Percentiles rank a stretch among this genome's conserved stretches.
These are phyloP conservation scores for Ceratorhiza oryzae-sativae DNA, from an alignment of 1,284 basidiomycete species.

Conservation along the genomic window DNA sequence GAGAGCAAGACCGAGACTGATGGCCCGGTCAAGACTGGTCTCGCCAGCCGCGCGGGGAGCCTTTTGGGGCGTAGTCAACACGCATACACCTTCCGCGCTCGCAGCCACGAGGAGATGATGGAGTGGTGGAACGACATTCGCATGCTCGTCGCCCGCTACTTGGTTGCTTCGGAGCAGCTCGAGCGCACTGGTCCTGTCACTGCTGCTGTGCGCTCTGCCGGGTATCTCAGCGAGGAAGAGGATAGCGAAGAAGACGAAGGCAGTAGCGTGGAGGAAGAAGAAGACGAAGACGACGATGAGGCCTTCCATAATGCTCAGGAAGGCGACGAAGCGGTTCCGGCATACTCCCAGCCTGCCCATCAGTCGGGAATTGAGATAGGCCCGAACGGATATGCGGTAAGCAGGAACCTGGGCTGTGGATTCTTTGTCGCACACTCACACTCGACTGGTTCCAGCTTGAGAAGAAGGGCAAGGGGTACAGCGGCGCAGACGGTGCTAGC, in stretches of 20 bases:
- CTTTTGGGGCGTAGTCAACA: slow-evolving; percentile 58
- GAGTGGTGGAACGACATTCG: slow-evolving; percentile 99
- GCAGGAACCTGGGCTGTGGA: slow-evolving; percentile 47
- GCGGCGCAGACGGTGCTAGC: slow-evolving; percentile 45
- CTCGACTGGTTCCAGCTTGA: slow-evolving; percentile 49
- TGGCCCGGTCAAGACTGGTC: slow-evolving; percentile 65
- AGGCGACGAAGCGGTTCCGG: slow-evolving; percentile 53
- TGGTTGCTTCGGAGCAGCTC: slow-evolving; percentile 94
- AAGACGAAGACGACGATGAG: slow-evolving; percentile 61
- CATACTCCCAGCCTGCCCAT: slow-evolving; percentile 52
- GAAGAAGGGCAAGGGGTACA: slow-evolving; percentile 51
- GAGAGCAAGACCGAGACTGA: slow-evolving; percentile 80
- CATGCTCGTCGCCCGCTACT: slow-evolving; percentile 95
- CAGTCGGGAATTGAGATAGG: slow-evolving; percentile 61
- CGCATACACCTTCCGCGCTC: slow-evolving; percentile 91
- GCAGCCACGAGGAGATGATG: slow-evolving; percentile 97
- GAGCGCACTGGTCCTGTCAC: slow-evolving; percentile 92
- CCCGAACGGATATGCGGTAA: slow-evolving; percentile 75
- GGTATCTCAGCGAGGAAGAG: slow-evolving; percentile 81
- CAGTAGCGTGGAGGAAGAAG: slow-evolving; percentile 77
- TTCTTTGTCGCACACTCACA: slow-evolving; percentile 40
- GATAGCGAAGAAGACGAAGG: slow-evolving; percentile 71
- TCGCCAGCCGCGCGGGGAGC: slow-evolving; percentile 51
- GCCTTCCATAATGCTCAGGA: slow-evolving; percentile 57
- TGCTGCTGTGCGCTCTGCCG: slow-evolving; percentile 88